phyloP scores from a whole-genome alignment of 768 basidiomycete species.

The Tylopilus rubrobrunneus region DNA sequence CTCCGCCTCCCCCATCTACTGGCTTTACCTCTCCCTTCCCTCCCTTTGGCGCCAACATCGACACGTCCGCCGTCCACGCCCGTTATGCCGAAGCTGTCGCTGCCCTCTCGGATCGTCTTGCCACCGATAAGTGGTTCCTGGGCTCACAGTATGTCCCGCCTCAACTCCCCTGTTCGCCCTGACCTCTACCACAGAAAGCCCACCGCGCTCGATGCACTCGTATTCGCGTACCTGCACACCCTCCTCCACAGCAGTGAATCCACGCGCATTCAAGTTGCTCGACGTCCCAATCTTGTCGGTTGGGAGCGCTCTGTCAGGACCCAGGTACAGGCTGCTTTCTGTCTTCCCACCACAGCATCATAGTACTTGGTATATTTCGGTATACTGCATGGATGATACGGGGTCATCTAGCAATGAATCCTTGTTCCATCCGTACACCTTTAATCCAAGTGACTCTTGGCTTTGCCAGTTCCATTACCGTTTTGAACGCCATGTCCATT shows the following conservation, averaged over 20 bases:
- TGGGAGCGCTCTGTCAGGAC: slow-evolving; percentile 73
- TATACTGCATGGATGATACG: slow-evolving; percentile 10
- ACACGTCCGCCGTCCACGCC: slow-evolving; percentile 45
- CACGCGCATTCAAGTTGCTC: slow-evolving; percentile 61
- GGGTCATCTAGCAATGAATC: not conserved
- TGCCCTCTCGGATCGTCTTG: slow-evolving; percentile 71
- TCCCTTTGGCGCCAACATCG: slow-evolving; percentile 54
- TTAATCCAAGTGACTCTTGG: slow-evolving; percentile 9
- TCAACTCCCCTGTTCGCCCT: not conserved
- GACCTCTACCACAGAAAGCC: slow-evolving; percentile 49
- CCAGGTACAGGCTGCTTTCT: slow-evolving; percentile 53
- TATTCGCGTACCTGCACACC: slow-evolving; percentile 77
- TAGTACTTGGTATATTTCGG: slow-evolving; percentile 17
- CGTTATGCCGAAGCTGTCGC: slow-evolving; percentile 70
- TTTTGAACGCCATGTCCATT: slow-evolving; percentile 14
- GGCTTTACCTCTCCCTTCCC: slow-evolving; percentile 66
- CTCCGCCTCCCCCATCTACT: slow-evolving; percentile 66
- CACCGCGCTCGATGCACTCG: slow-evolving; percentile 76
- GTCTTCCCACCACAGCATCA: not conserved
- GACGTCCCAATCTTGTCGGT: slow-evolving; percentile 70
- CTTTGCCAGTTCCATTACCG: slow-evolving; percentile 16
- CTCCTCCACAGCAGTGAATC: slow-evolving; percentile 44
- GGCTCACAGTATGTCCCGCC: slow-evolving; percentile 55
- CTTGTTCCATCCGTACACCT: not conserved
- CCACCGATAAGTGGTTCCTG: slow-evolving; percentile 78